Conservation (phyloP, 768 basidiomycete species). For the Calocera cornea region DNA sequence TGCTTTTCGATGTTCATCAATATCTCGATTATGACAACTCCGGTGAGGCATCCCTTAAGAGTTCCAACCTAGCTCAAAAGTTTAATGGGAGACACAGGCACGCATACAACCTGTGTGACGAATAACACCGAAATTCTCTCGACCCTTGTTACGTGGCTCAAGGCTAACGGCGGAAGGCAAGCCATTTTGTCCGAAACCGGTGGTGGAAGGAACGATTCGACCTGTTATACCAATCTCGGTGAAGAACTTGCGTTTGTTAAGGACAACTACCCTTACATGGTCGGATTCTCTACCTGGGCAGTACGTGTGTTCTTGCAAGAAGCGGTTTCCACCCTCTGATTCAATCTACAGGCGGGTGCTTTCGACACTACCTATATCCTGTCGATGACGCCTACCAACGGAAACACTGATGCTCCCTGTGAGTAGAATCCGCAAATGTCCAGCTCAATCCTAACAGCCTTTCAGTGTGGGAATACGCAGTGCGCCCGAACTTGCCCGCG, state of each 20-base stretch:
- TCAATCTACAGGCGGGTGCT: slow-evolving; percentile 23
- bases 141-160: slow-evolving; percentile 33
- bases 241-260: slow-evolving; percentile 36
- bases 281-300: slow-evolving; percentile 43
- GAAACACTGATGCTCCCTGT: slow-evolving; percentile 13
- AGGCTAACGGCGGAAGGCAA: slow-evolving; percentile 31
- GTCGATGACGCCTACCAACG: slow-evolving; percentile 34
- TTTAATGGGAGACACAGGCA: no score
- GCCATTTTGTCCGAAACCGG: slow-evolving; percentile 35
- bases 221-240: slow-evolving; percentile 21
- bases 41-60: no score
- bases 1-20: slow-evolving; percentile 32
- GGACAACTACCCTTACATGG: slow-evolving; percentile 29
- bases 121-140: slow-evolving; percentile 35
- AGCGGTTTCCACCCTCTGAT: slow-evolving; percentile 9
- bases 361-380: slow-evolving; percentile 41
- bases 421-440: not conserved
- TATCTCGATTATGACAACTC: slow-evolving; percentile 15
- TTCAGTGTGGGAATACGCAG: not conserved
- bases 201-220: slow-evolving; percentile 24
- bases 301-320: slow-evolving; percentile 12
- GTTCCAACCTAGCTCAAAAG: no score
- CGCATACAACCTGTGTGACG: slow-evolving; percentile 21
- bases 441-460: not conserved
- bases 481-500: not conserved